Conservation (phyloP, 2,329 filamentous ascomycete genomes). For the Sphaerulina populicola region DNA sequence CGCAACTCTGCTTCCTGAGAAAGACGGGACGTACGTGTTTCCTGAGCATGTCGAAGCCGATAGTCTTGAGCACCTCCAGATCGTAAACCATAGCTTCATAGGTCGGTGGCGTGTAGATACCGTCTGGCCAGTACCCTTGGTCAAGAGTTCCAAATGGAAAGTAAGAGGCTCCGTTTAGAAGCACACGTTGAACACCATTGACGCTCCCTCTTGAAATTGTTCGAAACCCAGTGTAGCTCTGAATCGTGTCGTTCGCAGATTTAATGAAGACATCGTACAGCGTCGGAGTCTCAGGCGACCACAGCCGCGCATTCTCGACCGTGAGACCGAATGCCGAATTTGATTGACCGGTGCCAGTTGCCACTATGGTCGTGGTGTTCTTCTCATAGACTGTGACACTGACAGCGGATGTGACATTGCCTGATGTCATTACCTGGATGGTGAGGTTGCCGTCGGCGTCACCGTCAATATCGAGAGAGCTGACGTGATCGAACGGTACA, state of each 20-base stretch:
- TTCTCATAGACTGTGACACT: constrained; percentile 17
- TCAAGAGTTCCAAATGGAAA: constrained; percentile 63
- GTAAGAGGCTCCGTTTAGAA: constrained; percentile 60
- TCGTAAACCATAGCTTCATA: constrained; percentile 61
- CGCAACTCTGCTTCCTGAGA: background rate
- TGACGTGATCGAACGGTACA: constrained; percentile 51
- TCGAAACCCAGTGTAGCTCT: constrained; percentile 62
- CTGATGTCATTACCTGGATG: constrained; percentile 18
- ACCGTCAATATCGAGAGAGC: constrained; percentile 53
- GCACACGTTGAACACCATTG: constrained; percentile 51
- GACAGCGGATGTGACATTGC: constrained; percentile 8
- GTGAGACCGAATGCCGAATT: constrained; percentile 49
- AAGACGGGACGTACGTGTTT: constrained; percentile 45
- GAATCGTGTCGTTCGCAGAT: constrained; percentile 46
- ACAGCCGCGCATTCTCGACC: constrained; percentile 50
- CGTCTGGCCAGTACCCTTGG: constrained; percentile 63
- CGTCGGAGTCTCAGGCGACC: constrained; percentile 55
- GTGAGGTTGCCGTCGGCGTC: constrained; percentile 45
- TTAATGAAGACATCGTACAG: constrained; percentile 57
- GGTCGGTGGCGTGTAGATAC: constrained; percentile 57
- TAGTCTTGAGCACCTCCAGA: constrained; percentile 52
- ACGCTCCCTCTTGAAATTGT: constrained; percentile 52
- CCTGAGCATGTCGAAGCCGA: constrained; percentile 63
- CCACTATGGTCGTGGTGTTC: constrained; percentile 15
- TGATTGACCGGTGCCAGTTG: constrained; percentile 37